Evolutionary conservation across 2,329 filamentous ascomycete genomes (phyloP).

Genomic region (Exophiala calicioides): DNA sequence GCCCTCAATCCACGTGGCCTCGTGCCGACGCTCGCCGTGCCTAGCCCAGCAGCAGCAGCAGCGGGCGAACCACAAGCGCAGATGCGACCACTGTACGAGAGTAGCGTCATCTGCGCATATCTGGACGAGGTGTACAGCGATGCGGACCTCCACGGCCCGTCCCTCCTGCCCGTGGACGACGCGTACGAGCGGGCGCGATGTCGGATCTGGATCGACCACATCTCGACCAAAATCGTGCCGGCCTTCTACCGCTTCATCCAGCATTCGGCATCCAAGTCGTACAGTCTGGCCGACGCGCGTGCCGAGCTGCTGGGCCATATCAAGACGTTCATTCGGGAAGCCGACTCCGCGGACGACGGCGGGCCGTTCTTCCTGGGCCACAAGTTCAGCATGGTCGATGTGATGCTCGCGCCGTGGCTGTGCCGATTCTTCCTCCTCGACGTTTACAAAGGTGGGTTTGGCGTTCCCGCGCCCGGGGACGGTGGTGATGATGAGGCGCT

Average conservation of each 20-base stretch:
- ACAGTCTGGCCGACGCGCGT: slow-evolving; percentile 56
- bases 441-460: slow-evolving; percentile 66
- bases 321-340: slow-evolving; percentile 62
- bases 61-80: too few relatives aligned
- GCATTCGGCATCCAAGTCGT: slow-evolving; percentile 42
- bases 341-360: slow-evolving; percentile 56
- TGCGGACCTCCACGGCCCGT: slow-evolving; percentile 41
- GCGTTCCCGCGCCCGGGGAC: slow-evolving; percentile 50
- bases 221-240: slow-evolving; percentile 66
- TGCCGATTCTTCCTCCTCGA: slow-evolving; percentile 72
- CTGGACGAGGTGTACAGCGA: slow-evolving; percentile 69
- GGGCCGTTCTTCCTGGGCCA: slow-evolving; percentile 70
- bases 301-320: slow-evolving; percentile 61
- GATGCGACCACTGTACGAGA: slow-evolving; percentile 69
- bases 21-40: slow-evolving; percentile 65
- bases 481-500: slow-evolving; percentile 56
- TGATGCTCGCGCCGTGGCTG: slow-evolving; percentile 72
- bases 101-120: slow-evolving; percentile 71
- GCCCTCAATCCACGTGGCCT: slow-evolving; percentile 73
- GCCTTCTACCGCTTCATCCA: slow-evolving; percentile 66
- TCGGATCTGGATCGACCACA: slow-evolving; percentile 74
- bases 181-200: slow-evolving; percentile 66
- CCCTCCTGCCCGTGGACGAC: slow-evolving; percentile 59
- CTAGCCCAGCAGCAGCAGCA: slow-evolving; percentile 43
- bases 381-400: slow-evolving; percentile 67